These are phyloP conservation scores for Avena sativa DNA, from an alignment of 176 grass and related monocot species.

Conservation along the genomic window DNA sequence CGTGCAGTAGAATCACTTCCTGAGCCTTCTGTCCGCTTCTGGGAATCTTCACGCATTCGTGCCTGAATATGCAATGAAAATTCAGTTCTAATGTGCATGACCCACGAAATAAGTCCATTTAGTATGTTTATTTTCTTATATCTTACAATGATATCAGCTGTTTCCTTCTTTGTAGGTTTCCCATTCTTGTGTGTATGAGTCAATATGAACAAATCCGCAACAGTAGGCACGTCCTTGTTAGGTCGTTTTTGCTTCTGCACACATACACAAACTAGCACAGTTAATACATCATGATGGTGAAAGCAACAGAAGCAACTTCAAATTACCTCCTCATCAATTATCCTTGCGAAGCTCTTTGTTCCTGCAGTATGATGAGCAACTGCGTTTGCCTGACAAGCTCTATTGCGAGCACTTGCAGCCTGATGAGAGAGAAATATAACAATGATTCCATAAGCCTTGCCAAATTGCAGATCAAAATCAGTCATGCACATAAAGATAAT, in stretches of 20 bases:
- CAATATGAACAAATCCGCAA: conserved; percentile 59
- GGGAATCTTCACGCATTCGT: conserved; percentile 38
- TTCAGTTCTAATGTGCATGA: conserved; percentile 22
- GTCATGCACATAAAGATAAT: conserved; percentile 17
- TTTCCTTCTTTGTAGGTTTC: conserved; percentile 49
- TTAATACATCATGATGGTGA: conserved; percentile 8
- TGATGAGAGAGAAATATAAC: conserved; percentile 34
- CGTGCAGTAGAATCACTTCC: conserved; percentile 13
- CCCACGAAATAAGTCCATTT: neutral
- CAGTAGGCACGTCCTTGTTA: conserved; percentile 52
- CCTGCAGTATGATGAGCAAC: conserved; percentile 51
- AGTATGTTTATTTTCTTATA: conserved; percentile 35
- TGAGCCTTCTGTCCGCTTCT: conserved; percentile 34
- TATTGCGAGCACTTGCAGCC: conserved; percentile 54
- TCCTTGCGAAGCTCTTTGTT: conserved; percentile 60
- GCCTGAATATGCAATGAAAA: conserved; percentile 36
- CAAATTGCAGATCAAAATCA: conserved; percentile 28
- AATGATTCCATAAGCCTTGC: conserved; percentile 11
- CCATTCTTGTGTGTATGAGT: conserved; percentile 61
- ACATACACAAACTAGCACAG: conserved; percentile 30
- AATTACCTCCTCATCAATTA: conserved; percentile 71
- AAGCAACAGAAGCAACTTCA: conserved; percentile 24
- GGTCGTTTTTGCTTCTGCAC: conserved; percentile 54
- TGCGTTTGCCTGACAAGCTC: conserved; percentile 41
- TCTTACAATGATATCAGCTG: conserved; percentile 57